Conservation (phyloP, 2,329 filamentous ascomycete species). For the Sporothrix sp. region DNA sequence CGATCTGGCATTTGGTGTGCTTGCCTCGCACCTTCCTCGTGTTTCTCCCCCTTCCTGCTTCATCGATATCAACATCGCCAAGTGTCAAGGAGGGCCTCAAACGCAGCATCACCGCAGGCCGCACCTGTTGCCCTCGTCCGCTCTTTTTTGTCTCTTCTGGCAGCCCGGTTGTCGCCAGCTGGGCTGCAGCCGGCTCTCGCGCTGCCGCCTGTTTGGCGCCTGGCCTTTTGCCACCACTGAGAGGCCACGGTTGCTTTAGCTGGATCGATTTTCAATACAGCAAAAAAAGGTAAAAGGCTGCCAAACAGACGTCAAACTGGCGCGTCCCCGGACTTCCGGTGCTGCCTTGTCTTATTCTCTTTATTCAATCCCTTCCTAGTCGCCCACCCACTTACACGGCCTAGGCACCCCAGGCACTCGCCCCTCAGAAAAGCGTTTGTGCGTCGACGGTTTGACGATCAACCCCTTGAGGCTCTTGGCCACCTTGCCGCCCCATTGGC, state of each 20-base stretch:
- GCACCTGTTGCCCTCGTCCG: background rate
- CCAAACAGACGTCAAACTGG: background rate
- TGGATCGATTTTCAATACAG: background rate
- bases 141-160: constrained; percentile 1
- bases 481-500: background rate
- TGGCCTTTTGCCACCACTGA: constrained; percentile 11
- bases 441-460: constrained; percentile 6
- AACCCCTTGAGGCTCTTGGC: background rate
- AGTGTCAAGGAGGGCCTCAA: constrained; percentile 1
- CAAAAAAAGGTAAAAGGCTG: background rate
- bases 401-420: background rate
- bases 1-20: constrained; percentile 8
- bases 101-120: background rate
- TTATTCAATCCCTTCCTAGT: background rate
- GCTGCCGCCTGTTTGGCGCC: constrained; percentile 6
- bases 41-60: constrained; percentile 2
- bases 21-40: constrained; percentile 2
- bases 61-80: constrained; percentile 5
- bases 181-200: background rate
- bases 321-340: background rate
- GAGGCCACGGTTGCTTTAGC: constrained; percentile 15
- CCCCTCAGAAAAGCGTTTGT: background rate
- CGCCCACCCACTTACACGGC: constrained; percentile 9
- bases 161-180: background rate
- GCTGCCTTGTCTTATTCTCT: background rate